phyloP scores from a whole-genome alignment of 352 stramenopile genomes.

The Elongisporangium prolatum region DNA sequence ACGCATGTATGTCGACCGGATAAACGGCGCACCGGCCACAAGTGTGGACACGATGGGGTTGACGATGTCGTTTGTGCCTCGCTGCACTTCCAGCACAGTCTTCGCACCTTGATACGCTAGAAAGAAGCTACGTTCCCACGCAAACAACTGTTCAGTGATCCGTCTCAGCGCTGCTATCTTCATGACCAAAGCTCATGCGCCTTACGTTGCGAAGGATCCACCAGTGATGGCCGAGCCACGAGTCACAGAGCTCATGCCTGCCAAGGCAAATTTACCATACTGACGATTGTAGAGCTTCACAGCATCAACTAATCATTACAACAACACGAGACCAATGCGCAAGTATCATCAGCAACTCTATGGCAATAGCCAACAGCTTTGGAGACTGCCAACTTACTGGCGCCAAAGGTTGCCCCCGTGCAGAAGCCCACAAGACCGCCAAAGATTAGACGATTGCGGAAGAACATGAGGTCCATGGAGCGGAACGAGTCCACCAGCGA shows the following conservation, averaged over 20 bases:
- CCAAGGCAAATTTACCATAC: constrained; percentile 40
- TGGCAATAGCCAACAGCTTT: not conserved
- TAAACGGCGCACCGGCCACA: constrained; percentile 46
- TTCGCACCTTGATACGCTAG: constrained; percentile 72
- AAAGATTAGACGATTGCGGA: constrained; percentile 76
- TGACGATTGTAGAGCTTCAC: constrained; percentile 59
- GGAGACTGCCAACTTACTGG: constrained; percentile 34
- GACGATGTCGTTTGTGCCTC: constrained; percentile 47
- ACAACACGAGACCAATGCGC: not conserved
- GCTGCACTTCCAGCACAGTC: constrained; percentile 58
- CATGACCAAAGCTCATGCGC: constrained; percentile 1
- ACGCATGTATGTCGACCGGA: constrained; percentile 56
- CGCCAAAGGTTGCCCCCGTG: constrained; percentile 70
- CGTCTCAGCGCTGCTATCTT: not conserved
- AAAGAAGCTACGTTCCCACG: constrained; percentile 72
- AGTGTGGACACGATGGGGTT: constrained; percentile 54
- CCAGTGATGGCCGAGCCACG: constrained; percentile 52
- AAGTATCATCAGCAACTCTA: not conserved
- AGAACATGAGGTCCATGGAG: constrained; percentile 31
- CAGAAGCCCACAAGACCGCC: constrained; percentile 74
- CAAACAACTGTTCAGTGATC: too few species aligned
- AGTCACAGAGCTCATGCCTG: constrained; percentile 36
- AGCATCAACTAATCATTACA: constrained; percentile 43
- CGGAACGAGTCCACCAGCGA: constrained; percentile 14
- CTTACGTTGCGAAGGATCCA: constrained; percentile 55